Conservation (phyloP, 345 rosid genomes). For the Euphorbia tirucalli region DNA sequence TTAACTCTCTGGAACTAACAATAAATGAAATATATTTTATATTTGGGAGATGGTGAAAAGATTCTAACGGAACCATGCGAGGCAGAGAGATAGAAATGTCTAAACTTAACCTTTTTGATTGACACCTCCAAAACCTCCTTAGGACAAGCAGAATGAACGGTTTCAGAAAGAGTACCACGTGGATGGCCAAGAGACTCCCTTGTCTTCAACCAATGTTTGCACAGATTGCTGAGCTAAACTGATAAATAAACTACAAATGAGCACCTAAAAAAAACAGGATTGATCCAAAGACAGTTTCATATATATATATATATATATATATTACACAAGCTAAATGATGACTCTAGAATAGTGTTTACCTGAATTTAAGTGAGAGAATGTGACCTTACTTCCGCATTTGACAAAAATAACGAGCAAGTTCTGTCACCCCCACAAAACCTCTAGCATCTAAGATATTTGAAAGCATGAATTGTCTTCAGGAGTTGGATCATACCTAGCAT, state of each 20-base stretch:
- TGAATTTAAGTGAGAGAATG: conserved; percentile 7
- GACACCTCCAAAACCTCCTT: conserved; percentile 54
- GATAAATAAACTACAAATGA: conserved; percentile 31
- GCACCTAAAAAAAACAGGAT: conserved; percentile 2
- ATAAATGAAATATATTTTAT: neutral
- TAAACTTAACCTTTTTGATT: conserved; percentile 47
- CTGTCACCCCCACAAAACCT: conserved; percentile 94
- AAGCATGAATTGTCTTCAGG: conserved; percentile 90
- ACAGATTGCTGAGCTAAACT: conserved; percentile 98
- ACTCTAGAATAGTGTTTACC: neutral
- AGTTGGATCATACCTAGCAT: conserved; percentile 99
- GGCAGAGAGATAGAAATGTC: neutral
- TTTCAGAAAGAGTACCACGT: conserved; percentile 65
- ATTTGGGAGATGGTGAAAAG: neutral
- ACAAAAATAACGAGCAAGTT: conserved; percentile 96
- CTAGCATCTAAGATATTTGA: conserved; percentile 87
- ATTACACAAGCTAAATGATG: neutral
- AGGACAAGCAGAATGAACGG: conserved; percentile 43
- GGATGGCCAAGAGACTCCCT: conserved; percentile 91
- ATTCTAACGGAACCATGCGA: neutral
- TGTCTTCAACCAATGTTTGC: conserved; percentile 85
- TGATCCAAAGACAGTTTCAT: neutral
- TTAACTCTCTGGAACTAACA: neutral
- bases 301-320: no score
- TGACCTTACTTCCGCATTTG: conserved; percentile 84